Conservation (phyloP, 495 filamentous ascomycete genomes). For the Choiromyces venosus region DNA sequence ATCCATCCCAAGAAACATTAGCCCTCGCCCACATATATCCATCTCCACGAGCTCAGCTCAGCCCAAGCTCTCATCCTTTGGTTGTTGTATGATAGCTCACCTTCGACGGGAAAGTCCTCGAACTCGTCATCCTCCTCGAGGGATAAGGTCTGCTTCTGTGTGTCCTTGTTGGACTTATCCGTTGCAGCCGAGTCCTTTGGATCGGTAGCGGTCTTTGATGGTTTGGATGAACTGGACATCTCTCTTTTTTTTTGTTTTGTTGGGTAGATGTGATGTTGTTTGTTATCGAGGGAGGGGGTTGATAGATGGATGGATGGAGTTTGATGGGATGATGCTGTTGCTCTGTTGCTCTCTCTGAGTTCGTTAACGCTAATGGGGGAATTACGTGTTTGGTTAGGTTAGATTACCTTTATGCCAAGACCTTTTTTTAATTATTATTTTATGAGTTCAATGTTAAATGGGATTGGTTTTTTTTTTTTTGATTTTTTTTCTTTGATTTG, state of each 20-base stretch:
- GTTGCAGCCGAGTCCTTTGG: slow-evolving; percentile 43
- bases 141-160: slow-evolving; percentile 58
- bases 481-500: neutral
- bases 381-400: neutral
- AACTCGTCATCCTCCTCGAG: slow-evolving; percentile 98
- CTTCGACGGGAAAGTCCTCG: slow-evolving; percentile 96
- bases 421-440: too few relatives aligned
- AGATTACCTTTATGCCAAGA: slow-evolving; percentile 20
- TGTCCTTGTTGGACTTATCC: slow-evolving; percentile 45
- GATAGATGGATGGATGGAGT: neutral
- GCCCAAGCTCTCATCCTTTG: neutral
- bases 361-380: neutral
- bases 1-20: neutral
- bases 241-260: neutral
- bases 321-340: slow-evolving; percentile 1
- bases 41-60: slow-evolving; percentile 30
- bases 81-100: slow-evolving; percentile 57
- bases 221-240: neutral
- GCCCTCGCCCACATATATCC: slow-evolving; percentile 11
- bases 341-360: neutral
- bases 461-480: neutral
- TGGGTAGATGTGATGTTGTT: neutral
- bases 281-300: neutral
- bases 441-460: slow-evolving; percentile 8
- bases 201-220: neutral